Conservation (phyloP, 2,329 filamentous ascomycete genomes). For the Colletotrichum filicis region DNA sequence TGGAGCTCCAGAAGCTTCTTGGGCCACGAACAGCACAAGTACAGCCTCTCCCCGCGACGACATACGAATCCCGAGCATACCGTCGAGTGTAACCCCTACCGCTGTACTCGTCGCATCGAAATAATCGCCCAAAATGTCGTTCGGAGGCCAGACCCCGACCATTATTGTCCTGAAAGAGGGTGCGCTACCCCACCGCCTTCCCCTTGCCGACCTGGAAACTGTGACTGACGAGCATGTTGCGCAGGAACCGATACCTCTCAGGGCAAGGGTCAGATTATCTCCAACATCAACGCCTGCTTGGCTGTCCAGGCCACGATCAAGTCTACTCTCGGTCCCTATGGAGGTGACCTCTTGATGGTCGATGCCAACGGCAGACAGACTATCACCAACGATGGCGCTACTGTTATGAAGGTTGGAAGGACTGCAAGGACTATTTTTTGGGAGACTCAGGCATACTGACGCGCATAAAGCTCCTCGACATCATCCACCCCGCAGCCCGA, state of each 20-base stretch:
- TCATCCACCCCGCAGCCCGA: slow-evolving; percentile 95
- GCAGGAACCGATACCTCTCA: slow-evolving; percentile 96
- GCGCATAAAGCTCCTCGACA: slow-evolving; percentile 83
- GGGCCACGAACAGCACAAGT: slow-evolving; percentile 39
- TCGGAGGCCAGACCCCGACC: slow-evolving; percentile 96
- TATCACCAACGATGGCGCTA: slow-evolving; percentile 98
- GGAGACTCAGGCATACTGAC: not conserved
- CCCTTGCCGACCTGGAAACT: slow-evolving; percentile 39
- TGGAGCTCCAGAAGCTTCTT: slow-evolving; percentile 56
- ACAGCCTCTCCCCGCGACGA: slow-evolving; percentile 27
- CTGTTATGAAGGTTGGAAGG: slow-evolving; percentile 89
- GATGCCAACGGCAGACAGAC: slow-evolving; percentile 96
- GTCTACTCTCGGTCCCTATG: slow-evolving; percentile 94
- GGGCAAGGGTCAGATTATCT: slow-evolving; percentile 94
- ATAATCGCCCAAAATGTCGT: slow-evolving; percentile 76
- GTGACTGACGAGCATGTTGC: slow-evolving; percentile 33
- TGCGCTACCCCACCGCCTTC: slow-evolving; percentile 62
- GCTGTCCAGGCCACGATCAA: slow-evolving; percentile 97
- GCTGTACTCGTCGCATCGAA: slow-evolving; percentile 8
- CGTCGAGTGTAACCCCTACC: not conserved
- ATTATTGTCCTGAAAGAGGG: slow-evolving; percentile 99
- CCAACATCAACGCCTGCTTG: slow-evolving; percentile 98
- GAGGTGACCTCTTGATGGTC: slow-evolving; percentile 94
- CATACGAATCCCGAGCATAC: slow-evolving; percentile 8
- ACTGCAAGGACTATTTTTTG: not conserved